Evolutionary conservation across 2,329 filamentous ascomycete species (phyloP).

Genomic region (Zymoseptoria crescenta): DNA sequence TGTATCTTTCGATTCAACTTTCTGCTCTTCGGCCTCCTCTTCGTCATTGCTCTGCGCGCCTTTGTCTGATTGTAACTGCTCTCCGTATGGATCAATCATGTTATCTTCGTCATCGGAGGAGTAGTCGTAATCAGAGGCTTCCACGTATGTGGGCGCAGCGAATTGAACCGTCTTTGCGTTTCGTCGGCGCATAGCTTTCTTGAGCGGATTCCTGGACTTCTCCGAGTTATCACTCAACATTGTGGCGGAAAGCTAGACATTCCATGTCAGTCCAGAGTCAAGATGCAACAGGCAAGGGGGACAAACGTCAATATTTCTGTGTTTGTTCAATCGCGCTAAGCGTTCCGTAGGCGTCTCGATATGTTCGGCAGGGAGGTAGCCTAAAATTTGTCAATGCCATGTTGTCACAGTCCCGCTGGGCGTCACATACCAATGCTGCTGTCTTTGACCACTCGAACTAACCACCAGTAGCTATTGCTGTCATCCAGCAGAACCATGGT

Average conservation of each 20-base stretch:
- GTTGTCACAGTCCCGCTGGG: not conserved
- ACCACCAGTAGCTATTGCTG: slow-evolving; percentile 99
- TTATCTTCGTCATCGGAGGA: slow-evolving; percentile 53
- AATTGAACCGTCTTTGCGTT: slow-evolving; percentile 85
- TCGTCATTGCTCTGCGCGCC: slow-evolving; percentile 14
- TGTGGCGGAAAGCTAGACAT: slow-evolving; percentile 54
- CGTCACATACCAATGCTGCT: slow-evolving; percentile 70
- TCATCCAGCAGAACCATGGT: slow-evolving; percentile 98
- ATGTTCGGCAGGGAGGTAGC: slow-evolving; percentile 92
- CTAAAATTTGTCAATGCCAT: slow-evolving; percentile 39
- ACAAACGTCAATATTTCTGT: slow-evolving; percentile 91
- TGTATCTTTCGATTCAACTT: slow-evolving; percentile 15
- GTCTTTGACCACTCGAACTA: slow-evolving; percentile 94
- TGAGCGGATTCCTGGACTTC: slow-evolving; percentile 74
- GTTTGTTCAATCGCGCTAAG: slow-evolving; percentile 88
- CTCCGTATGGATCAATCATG: slow-evolving; percentile 22
- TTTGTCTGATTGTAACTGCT: slow-evolving; percentile 14
- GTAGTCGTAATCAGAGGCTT: slow-evolving; percentile 81
- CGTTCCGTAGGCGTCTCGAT: slow-evolving; percentile 97
- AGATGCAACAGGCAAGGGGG: slow-evolving; percentile 2
- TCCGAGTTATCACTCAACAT: slow-evolving; percentile 68
- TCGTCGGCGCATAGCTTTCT: slow-evolving; percentile 71
- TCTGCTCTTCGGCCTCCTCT: slow-evolving; percentile 17
- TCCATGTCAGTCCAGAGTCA: slow-evolving; percentile 19
- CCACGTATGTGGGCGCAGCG: slow-evolving; percentile 74